Percentiles rank a stretch among this genome's conserved stretches.
phyloP scores from a whole-genome alignment of 1,284 basidiomycete genomes.

The Naganishia liquefaciens region DNA sequence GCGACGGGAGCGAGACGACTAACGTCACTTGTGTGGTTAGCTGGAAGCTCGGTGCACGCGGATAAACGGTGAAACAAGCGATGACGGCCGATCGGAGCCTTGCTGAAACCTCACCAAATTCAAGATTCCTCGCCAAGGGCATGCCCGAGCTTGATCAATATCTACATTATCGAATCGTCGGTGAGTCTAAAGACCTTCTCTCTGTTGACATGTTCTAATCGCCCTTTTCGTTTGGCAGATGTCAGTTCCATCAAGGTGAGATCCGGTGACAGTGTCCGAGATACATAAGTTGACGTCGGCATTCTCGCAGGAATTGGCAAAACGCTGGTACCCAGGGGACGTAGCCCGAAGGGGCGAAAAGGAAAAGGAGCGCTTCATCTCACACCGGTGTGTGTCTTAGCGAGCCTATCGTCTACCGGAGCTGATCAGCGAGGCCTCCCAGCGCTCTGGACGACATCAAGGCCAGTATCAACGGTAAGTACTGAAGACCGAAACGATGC shows the following conservation, averaged over 20 bases:
- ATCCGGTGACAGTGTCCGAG: not conserved
- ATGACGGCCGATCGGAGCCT: not conserved
- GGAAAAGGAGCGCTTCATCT: conserved; percentile 40
- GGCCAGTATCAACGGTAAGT: conserved; percentile 49
- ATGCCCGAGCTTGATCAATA: conserved; percentile 56
- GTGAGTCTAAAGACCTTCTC: conserved; percentile 37
- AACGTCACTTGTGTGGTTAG: conserved; percentile 31
- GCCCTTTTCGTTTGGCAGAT: conserved; percentile 36
- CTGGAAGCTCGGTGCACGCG: conserved; percentile 58
- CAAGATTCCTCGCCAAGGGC: conserved; percentile 54
- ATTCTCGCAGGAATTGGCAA: conserved; percentile 51
- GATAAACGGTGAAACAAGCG: conserved; percentile 49
- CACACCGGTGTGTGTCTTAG: conserved; percentile 45
- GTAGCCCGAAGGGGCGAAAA: conserved; percentile 38
- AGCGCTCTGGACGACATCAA: conserved; percentile 58
- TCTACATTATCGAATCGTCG: conserved; percentile 58
- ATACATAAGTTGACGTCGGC: not conserved
- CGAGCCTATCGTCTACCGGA: not conserved
- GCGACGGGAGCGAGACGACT: not conserved
- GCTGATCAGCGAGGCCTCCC: not conserved
- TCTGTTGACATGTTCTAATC: not conserved
- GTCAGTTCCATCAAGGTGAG: conserved; percentile 50
- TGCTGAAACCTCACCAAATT: not conserved
- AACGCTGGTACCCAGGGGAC: conserved; percentile 55
- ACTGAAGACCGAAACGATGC: no score